phyloP scores from a whole-genome alignment of 306 rosid species.

The Pterocarpus santalinus region DNA sequence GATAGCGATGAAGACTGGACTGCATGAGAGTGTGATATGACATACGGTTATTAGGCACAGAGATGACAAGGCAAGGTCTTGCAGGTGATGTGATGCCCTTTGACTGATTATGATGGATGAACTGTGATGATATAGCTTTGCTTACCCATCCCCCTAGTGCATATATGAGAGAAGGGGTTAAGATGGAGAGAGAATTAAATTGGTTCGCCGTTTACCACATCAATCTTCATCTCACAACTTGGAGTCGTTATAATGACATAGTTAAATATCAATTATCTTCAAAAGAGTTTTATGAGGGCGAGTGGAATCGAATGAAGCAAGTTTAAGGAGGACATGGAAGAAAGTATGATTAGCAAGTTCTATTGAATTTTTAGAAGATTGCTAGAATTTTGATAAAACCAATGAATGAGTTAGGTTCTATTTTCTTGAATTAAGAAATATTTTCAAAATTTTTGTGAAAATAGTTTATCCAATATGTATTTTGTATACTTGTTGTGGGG shows the following conservation, averaged over 20 bases:
- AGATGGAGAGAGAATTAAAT: conserved; percentile 1
- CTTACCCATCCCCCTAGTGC: neutral
- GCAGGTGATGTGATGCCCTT: conserved; percentile 30
- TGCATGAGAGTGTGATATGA: conserved; percentile 50
- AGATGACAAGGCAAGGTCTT: conserved; percentile 19
- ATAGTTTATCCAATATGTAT: neutral
- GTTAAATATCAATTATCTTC: neutral
- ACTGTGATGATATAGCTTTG: conserved; percentile 3
- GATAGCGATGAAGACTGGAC: conserved; percentile 84
- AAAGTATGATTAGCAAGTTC: neutral
- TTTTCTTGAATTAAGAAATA: neutral
- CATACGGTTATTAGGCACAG: conserved; percentile 25
- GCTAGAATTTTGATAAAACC: neutral
- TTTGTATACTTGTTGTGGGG: neutral
- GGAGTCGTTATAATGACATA: neutral
- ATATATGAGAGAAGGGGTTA: conserved; percentile 31
- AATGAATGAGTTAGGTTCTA: neutral
- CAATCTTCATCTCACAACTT: neutral
- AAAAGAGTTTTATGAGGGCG: neutral
- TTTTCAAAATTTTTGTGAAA: neutral
- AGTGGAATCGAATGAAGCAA: neutral
- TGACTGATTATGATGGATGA: conserved; percentile 20
- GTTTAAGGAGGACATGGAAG: neutral
- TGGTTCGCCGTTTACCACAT: conserved; percentile 4
- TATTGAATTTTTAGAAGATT: neutral